Evolutionary conservation across 2,329 filamentous ascomycete species (phyloP), one percentile per base, ranked within the genome.

Genomic region (Neoascochyta sp.): DNA sequence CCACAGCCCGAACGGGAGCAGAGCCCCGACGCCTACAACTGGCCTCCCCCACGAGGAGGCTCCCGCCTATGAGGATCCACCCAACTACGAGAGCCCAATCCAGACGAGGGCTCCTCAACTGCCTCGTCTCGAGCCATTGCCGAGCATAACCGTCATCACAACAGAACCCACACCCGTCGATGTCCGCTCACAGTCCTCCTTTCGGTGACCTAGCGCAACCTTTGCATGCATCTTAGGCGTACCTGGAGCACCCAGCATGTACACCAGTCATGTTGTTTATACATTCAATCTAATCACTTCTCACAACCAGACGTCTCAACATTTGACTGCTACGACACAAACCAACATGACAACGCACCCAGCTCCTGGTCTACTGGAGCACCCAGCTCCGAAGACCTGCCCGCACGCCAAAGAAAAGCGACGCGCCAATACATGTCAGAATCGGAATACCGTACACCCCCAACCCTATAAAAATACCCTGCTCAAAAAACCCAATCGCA

Each of bases 21-120:
- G 39, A 33, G 46, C 38, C 8, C 44, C 45, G 8, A 35, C 41
- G 4, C 45, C 52, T 7, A 50, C 36, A n/a, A 36, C 50, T 8
- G 52, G 58, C 1, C 45, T 60, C 10, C 55, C 58, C 3, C 24
- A 24, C 13, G 57, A 58, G 31, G 45, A 58, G 1, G 62, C 63
- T 3, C 62, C 62, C 1, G 51, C 56, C n/a, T 65, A 66, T 23
- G 68, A 70, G 38, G 66, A 71, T 24, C 68, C 69, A n/a, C 69
- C 69, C 11, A 67, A 65, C 4, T 73, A 73, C 32, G 62, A 63
- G 19, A 69, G 65, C 23, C 68, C 68, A 9, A 36, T 61, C 7
- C 35, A 37, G 17, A 60, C 50, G 3, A 26, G 52, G 2, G 53
- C 54, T 5, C 57, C 57, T 4, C 53, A 51, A 16, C 41, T 69